These are phyloP conservation scores for Sclerotiophoma versabilis DNA, from an alignment of 2,329 filamentous ascomycete species.

Conservation along the genomic window DNA sequence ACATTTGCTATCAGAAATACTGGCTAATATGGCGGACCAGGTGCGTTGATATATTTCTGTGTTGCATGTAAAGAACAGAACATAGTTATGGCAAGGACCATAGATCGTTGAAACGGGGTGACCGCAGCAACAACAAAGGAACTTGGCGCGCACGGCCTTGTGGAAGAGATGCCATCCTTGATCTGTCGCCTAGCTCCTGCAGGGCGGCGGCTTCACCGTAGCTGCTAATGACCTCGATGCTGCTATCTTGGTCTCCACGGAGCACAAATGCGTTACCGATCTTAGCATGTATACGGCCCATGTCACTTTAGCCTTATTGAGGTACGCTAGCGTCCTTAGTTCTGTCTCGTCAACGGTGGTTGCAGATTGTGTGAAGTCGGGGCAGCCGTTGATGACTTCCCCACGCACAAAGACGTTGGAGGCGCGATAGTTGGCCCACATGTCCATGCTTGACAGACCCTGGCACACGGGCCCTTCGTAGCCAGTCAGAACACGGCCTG, in stretches of 20 bases:
- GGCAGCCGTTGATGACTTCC: constrained; percentile 4
- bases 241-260: constrained; percentile 20
- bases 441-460: background rate
- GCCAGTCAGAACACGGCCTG: background rate
- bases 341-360: constrained; percentile 1
- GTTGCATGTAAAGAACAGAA: constrained; percentile 8
- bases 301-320: background rate
- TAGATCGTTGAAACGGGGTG: constrained; percentile 20
- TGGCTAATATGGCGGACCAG: background rate
- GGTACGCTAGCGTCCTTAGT: background rate
- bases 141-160: constrained; percentile 15
- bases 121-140: constrained; percentile 27
- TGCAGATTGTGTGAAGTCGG: background rate
- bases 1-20: background rate
- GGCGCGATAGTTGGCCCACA: background rate
- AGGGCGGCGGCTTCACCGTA: constrained; percentile 6
- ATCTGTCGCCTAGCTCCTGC: constrained; percentile 13
- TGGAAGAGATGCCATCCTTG: constrained; percentile 8
- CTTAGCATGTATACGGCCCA: constrained; percentile 12
- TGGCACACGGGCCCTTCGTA: background rate
- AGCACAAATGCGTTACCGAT: constrained; percentile 8
- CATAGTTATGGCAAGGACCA: constrained; percentile 11
- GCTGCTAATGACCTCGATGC: constrained; percentile 6
- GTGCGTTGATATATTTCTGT: background rate
- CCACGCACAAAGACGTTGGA: constrained; percentile 4